Percentiles rank a stretch among this genome's conserved stretches.
Evolutionary conservation across 1,284 basidiomycete genomes (phyloP).

Genomic region (Grifola frondosa): DNA sequence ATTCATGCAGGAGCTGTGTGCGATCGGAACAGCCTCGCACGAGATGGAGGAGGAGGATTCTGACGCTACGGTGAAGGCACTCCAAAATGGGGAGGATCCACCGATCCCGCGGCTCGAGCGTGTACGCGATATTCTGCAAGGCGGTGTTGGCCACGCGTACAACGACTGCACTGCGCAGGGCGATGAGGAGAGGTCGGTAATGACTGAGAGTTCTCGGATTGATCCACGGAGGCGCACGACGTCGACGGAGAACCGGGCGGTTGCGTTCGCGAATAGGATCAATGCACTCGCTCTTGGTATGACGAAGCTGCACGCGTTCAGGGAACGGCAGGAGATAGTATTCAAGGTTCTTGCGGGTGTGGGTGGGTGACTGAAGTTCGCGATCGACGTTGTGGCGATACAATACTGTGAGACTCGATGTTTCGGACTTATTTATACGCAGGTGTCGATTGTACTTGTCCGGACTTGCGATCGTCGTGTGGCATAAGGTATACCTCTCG

Average conservation of each 20-base stretch:
- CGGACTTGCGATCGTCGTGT: too few relatives aligned
- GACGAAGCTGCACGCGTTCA: constrained; percentile 67
- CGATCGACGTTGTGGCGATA: too few relatives aligned
- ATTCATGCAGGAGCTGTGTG: constrained; percentile 65
- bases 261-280: constrained; percentile 71
- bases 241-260: constrained; percentile 54
- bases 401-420: too few relatives aligned
- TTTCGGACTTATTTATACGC: too few relatives aligned
- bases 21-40: constrained; percentile 51
- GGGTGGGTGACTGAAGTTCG: constrained; percentile 14
- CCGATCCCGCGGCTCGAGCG: constrained; percentile 59
- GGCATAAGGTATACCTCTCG: too few relatives aligned
- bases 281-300: constrained; percentile 69
- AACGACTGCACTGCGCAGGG: constrained; percentile 7
- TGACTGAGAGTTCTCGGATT: too few relatives aligned
- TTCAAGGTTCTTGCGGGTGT: constrained; percentile 63
- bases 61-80: constrained; percentile 47
- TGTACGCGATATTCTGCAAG: constrained; percentile 56
- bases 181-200: neutral
- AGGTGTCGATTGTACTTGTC: too few relatives aligned
- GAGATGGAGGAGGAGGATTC: constrained; percentile 61
- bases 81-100: constrained; percentile 44
- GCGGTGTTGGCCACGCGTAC: constrained; percentile 48
- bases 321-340: constrained; percentile 66
- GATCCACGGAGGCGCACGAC: constrained; percentile 24